phyloP scores from a whole-genome alignment of 2,329 filamentous ascomycete species.

The Neopestalotiopsis sp. region DNA sequence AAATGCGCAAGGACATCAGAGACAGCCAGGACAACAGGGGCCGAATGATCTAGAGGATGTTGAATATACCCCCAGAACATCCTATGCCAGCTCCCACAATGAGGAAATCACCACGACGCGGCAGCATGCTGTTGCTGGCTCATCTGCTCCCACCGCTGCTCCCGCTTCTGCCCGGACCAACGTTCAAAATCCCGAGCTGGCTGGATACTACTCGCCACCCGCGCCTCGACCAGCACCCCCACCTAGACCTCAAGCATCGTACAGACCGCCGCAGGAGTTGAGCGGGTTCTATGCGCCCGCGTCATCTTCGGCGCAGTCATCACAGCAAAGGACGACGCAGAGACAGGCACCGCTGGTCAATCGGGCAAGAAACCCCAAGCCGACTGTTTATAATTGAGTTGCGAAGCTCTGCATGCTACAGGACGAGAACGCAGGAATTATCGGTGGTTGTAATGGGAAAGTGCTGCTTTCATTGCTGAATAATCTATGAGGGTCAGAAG shows the following conservation, averaged over 20 bases:
- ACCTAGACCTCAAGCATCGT: constrained; percentile 1
- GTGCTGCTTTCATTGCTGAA: too few species aligned
- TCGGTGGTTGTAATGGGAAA: too few species aligned
- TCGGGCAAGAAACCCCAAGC: not conserved
- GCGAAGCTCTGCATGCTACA: not conserved
- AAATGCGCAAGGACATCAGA: not conserved
- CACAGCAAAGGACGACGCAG: not conserved
- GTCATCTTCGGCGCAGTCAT: not conserved
- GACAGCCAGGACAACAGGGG: not conserved
- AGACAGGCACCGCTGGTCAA: not conserved
- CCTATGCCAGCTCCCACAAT: constrained; percentile 25
- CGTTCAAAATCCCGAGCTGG: constrained; percentile 27
- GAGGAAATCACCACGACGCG: constrained; percentile 8
- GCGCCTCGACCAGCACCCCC: constrained; percentile 13
- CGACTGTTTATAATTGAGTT: not conserved
- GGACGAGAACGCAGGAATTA: too few species aligned
- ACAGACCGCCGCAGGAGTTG: constrained; percentile 22
- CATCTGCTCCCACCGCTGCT: not conserved
- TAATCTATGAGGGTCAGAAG: too few species aligned
- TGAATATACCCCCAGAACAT: constrained; percentile 30
- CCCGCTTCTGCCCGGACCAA: constrained; percentile 1
- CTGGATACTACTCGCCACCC: constrained; percentile 31
- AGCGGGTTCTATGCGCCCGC: constrained; percentile 28
- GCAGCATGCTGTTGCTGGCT: not conserved
- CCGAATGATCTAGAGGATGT: constrained; percentile 25